Percentiles rank a stretch among this genome's conserved stretches.
These are phyloP conservation scores for Aquilaria malaccensis DNA, from an alignment of 345 rosid genomes.

Conservation along the genomic window DNA sequence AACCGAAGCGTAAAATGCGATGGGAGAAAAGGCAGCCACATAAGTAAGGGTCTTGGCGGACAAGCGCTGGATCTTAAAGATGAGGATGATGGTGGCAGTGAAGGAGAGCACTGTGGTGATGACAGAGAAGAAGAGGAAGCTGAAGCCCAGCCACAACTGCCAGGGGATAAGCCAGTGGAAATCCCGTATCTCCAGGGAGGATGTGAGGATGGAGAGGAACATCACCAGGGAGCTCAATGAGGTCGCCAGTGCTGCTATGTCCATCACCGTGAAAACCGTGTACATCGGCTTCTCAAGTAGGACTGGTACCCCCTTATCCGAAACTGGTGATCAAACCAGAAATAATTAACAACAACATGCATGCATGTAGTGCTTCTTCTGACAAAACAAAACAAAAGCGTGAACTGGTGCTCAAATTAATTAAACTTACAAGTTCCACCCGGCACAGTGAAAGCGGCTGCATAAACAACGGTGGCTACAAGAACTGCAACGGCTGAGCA, in stretches of 20 bases:
- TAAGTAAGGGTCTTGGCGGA: not conserved
- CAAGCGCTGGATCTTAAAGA: not conserved
- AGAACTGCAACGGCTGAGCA: slow-evolving; percentile 22
- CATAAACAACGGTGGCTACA: slow-evolving; percentile 13
- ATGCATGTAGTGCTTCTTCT: not conserved
- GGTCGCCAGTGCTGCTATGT: slow-evolving; percentile 5
- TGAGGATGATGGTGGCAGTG: not conserved
- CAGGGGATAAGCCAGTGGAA: slow-evolving; percentile 12
- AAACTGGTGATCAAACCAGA: too few relatives aligned
- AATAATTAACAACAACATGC: too few relatives aligned
- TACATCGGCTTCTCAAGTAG: slow-evolving; percentile 10
- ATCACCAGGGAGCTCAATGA: slow-evolving; percentile 16
- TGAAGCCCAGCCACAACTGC: not conserved
- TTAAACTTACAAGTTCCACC: slow-evolving; percentile 3
- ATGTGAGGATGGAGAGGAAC: slow-evolving; percentile 22
- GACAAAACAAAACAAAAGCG: too few relatives aligned
- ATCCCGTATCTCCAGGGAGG: not conserved
- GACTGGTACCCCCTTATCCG: slow-evolving; percentile 8
- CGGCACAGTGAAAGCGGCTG: slow-evolving; percentile 18
- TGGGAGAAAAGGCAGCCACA: not conserved
- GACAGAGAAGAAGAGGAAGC: not conserved
- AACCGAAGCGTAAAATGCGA: not conserved
- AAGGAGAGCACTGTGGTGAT: not conserved
- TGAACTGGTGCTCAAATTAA: too few relatives aligned
- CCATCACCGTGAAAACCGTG: slow-evolving; percentile 13